phyloP scores from a whole-genome alignment of 306 rosid genomes.

The Elaeagnus macrophylla region DNA sequence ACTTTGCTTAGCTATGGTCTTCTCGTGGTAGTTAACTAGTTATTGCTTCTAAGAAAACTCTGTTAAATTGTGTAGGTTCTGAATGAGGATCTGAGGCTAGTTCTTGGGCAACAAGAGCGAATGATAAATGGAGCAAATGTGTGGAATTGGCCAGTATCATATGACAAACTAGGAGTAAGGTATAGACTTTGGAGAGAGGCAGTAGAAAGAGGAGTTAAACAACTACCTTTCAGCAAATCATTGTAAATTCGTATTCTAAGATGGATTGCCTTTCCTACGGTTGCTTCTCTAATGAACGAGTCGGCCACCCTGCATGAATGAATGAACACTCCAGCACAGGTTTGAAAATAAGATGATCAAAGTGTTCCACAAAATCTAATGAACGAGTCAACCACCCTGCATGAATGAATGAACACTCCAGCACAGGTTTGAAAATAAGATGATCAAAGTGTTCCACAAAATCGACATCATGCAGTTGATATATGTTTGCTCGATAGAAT shows the following conservation, averaged over 20 bases:
- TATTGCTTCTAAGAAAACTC: neutral
- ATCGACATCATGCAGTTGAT: slow-evolving; percentile 8
- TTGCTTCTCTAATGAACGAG: neutral
- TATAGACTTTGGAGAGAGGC: slow-evolving; percentile 85
- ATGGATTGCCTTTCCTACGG: slow-evolving; percentile 2
- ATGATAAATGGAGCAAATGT: slow-evolving; percentile 71
- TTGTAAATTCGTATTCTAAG: slow-evolving; percentile 12
- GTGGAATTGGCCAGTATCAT: slow-evolving; percentile 79
- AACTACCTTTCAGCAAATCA: slow-evolving; percentile 47
- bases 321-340: neutral
- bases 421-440: slow-evolving; percentile 11
- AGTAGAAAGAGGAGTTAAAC: slow-evolving; percentile 56
- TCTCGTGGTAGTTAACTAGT: neutral
- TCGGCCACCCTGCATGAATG: too few relatives aligned
- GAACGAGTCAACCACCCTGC: slow-evolving; percentile 18
- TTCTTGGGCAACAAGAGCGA: slow-evolving; percentile 80
- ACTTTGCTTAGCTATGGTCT: neutral
- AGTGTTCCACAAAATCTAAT: neutral
- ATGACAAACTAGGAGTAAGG: slow-evolving; percentile 87
- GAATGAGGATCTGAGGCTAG: slow-evolving; percentile 84
- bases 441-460: neutral
- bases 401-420: slow-evolving; percentile 9
- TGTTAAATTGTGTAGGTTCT: slow-evolving; percentile 41
- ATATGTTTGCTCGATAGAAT: slow-evolving; percentile 12
- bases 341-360: neutral